Evolutionary conservation across 257 asterid genomes (phyloP), one percentile per base, ranked within the genome.

Genomic region (Solanum rostratum): DNA sequence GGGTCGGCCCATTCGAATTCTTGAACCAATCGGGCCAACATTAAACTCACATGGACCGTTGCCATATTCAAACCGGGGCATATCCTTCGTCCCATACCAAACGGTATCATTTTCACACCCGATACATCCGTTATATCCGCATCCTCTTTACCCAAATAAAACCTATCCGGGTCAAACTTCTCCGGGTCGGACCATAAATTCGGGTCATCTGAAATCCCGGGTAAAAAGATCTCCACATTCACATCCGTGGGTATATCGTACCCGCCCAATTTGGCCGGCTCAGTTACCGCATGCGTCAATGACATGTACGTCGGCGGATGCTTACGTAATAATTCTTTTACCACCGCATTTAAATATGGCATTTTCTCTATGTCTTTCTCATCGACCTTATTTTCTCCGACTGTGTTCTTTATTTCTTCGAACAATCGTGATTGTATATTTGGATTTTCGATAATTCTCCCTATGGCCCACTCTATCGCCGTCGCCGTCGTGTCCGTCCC

Each of bases 401-500:
- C 93, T 0, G 86, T 90, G 0, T 89, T n/a, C 5, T 70, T 86
- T 87, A 96, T 93, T 89, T 96, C 99, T 3, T 94, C 92, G 85
- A 88, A 87, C 41, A 96, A 66, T 6, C 88, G 91, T 9, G 91
- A 80, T 45, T 96, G 99, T 22, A 95, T 92, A 0, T 66, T 60
- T 2, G 95, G 98, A 49, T 96, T 91, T 49, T 93, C 95, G 60
- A 96, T 94, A 49, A 96, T 50, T 57, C 98, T 83, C 10, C 93
- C 99, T 4, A 93, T 76, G 50, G 94, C 99, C 98, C 98, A 96
- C 79, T 96, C 99, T 55, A 96, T 85, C 6, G 98, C 97, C 11
- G 98, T 94, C 45, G 90, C 99, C 2, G 98, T 96, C 5, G 99
- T 96, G 91, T 94, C 99, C 1, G 99, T 96, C 15, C 99, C 99